A percentile compares a stretch with the other conserved stretches of the same genome.
Conservation (phyloP, 257 asterid species). For the Nicotiana otophora region DNA sequence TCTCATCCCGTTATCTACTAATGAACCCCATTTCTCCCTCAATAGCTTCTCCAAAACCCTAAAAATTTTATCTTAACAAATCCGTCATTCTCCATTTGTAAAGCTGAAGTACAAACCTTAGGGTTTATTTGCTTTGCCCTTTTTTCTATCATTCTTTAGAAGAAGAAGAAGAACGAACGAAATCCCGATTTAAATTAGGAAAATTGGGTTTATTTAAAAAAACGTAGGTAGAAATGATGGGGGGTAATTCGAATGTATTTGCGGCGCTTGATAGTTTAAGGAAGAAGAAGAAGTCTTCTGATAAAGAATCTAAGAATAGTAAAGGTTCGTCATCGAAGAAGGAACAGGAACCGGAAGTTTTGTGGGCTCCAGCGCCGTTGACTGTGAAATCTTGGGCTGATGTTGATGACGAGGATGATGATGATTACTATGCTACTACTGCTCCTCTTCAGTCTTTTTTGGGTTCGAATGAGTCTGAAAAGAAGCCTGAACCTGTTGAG, state of each 20-base stretch:
- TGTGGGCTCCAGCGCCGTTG: conserved; percentile 75
- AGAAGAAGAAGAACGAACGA: not conserved
- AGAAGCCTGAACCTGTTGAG: conserved; percentile 50
- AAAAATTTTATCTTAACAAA: not conserved
- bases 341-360: conserved; percentile 39
- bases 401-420: conserved; percentile 78
- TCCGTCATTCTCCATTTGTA: not conserved
- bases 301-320: conserved; percentile 32
- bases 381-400: conserved; percentile 70
- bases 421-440: conserved; percentile 71
- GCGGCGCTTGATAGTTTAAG: conserved; percentile 67
- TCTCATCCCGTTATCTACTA: not conserved
- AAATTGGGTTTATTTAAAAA: not conserved
- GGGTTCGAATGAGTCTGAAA: conserved; percentile 29
- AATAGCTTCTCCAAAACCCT: not conserved
- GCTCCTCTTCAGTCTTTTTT: conserved; percentile 68
- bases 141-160: not conserved
- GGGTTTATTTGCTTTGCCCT: not conserved
- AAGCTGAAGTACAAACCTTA: no score
- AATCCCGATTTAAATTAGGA: not conserved
- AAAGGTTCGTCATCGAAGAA: conserved; percentile 30
- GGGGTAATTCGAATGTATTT: conserved; percentile 66
- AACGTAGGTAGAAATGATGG: conserved; percentile 41
- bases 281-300: conserved; percentile 77
- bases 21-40: not conserved